Percentiles rank a stretch among this genome's conserved stretches.
Evolutionary conservation across 2,329 filamentous ascomycete genomes (phyloP).

Genomic region (Stachybotrys elegans): DNA sequence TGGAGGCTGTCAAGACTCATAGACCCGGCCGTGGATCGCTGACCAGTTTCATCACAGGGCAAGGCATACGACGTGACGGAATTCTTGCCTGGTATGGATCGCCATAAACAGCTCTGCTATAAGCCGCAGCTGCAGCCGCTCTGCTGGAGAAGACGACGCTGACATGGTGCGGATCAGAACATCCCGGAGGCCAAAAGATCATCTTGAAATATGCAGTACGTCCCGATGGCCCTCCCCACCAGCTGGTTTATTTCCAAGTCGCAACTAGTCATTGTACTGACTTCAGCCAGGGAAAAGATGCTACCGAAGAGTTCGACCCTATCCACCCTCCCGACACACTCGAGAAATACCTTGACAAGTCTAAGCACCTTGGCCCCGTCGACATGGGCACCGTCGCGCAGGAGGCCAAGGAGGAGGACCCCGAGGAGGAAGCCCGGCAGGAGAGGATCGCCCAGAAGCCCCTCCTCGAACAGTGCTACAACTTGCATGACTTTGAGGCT

Average conservation of each 20-base stretch:
- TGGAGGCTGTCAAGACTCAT: constrained; percentile 23
- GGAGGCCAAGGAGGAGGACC: constrained; percentile 62
- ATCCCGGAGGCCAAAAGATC: constrained; percentile 85
- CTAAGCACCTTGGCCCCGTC: constrained; percentile 84
- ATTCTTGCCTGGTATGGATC: constrained; percentile 64
- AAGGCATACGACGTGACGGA: constrained; percentile 88
- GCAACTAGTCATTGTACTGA: constrained; percentile 1
- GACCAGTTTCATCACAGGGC: constrained; percentile 39
- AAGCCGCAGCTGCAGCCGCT: too few relatives aligned
- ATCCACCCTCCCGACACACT: constrained; percentile 86
- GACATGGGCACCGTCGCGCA: constrained; percentile 80
- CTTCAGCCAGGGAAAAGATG: constrained; percentile 68
- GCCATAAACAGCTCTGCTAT: not conserved
- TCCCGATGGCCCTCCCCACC: too few relatives aligned
- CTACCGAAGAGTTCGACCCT: constrained; percentile 85
- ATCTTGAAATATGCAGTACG: constrained; percentile 86
- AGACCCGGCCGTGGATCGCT: constrained; percentile 5
- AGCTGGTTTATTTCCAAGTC: too few relatives aligned
- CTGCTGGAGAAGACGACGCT: not conserved
- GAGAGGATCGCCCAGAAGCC: constrained; percentile 73
- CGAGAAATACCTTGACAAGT: constrained; percentile 74
- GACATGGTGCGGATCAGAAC: constrained; percentile 58
- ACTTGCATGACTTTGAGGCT: constrained; percentile 91
- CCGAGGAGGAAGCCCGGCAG: constrained; percentile 59
- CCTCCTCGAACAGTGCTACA: constrained; percentile 81